phyloP scores from a whole-genome alignment of 441 rosid species.

The Pelargonium citronellum region DNA sequence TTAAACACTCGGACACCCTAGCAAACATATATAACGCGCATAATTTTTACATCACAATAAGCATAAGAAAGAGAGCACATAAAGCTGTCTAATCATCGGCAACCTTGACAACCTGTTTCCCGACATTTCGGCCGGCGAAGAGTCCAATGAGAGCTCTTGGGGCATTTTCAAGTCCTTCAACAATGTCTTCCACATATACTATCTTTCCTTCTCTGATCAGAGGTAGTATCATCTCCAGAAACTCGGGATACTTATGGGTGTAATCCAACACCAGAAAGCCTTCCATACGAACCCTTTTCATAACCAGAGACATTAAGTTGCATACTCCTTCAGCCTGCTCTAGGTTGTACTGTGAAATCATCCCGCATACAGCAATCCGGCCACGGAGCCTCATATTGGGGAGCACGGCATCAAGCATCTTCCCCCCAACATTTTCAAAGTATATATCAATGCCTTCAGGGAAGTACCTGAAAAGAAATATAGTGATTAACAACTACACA shows the following conservation, averaged over 20 bases:
- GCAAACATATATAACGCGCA: too few species aligned
- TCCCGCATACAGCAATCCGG: slow-evolving; percentile 30
- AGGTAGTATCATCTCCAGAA: slow-evolving; percentile 27
- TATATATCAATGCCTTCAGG: slow-evolving; percentile 43
- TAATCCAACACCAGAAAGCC: slow-evolving; percentile 24
- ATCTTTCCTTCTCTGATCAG: slow-evolving; percentile 32
- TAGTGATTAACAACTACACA: background rate
- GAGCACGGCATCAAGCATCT: slow-evolving; percentile 40
- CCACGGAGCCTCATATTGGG: slow-evolving; percentile 36
- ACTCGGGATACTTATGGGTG: slow-evolving; percentile 21
- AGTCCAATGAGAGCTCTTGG: slow-evolving; percentile 35
- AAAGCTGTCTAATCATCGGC: slow-evolving; percentile 14
- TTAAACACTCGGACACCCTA: too few species aligned
- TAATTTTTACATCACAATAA: too few species aligned
- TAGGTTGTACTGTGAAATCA: slow-evolving; percentile 37
- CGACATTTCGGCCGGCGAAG: slow-evolving; percentile 30
- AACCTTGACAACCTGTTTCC: slow-evolving; percentile 31
- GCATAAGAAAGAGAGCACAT: too few species aligned
- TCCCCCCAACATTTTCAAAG: slow-evolving; percentile 46
- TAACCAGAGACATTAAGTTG: slow-evolving; percentile 22
- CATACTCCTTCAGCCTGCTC: slow-evolving; percentile 27
- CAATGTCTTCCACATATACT: slow-evolving; percentile 28
- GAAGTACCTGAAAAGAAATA: slow-evolving; percentile 22
- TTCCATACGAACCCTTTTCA: slow-evolving; percentile 24
- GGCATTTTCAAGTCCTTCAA: slow-evolving; percentile 30